These are phyloP conservation scores for Fusarium tanahbumbuense DNA, from an alignment of 2,329 filamentous ascomycete species.

Conservation along the genomic window DNA sequence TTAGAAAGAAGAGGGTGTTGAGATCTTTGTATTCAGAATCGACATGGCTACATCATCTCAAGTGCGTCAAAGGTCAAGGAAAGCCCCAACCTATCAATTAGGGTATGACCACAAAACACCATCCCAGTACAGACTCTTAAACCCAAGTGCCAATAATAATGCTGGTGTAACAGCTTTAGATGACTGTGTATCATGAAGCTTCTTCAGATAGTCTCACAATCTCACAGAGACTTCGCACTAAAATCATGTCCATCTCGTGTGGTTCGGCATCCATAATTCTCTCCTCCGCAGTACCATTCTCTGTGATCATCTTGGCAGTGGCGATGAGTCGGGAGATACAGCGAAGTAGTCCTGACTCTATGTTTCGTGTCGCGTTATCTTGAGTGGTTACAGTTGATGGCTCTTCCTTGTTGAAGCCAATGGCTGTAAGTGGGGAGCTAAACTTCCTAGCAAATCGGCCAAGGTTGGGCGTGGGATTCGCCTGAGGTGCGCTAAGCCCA, in stretches of 20 bases:
- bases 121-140: conserved; percentile 4
- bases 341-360: conserved; percentile 62
- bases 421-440: conserved; percentile 43
- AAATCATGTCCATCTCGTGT: conserved; percentile 51
- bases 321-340: conserved; percentile 64
- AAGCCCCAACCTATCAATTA: conserved; percentile 31
- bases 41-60: conserved; percentile 35
- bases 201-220: conserved; percentile 56
- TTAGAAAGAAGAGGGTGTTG: not conserved
- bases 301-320: conserved; percentile 57
- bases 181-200: not conserved
- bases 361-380: conserved; percentile 55
- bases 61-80: conserved; percentile 16
- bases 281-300: conserved; percentile 47
- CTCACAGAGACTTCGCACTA: conserved; percentile 57
- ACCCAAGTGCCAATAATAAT: not conserved
- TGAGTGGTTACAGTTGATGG: conserved; percentile 39
- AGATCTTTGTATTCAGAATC: conserved; percentile 23
- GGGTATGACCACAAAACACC: conserved; percentile 41
- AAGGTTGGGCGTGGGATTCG: conserved; percentile 33
- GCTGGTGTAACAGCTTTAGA: not conserved
- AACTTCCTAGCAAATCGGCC: conserved; percentile 44
- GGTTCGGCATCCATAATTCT: conserved; percentile 47
- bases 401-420: conserved; percentile 45
- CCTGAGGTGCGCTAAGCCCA: conserved; percentile 54